phyloP scores from a whole-genome alignment of 805 yeast genomes.

The Cyberlindnera lachancei region DNA sequence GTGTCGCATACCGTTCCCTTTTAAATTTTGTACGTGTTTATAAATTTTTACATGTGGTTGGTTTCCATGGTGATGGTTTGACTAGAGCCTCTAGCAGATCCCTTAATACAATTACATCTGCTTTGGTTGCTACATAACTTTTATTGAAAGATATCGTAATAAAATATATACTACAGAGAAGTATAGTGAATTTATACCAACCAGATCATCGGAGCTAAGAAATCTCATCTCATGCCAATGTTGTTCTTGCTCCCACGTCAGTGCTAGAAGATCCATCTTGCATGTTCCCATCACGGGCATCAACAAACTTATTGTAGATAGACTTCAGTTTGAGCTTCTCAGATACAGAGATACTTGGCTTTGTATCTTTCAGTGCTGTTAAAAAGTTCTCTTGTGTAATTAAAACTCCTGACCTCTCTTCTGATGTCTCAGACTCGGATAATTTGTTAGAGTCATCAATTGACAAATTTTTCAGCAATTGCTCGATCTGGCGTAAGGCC shows the following conservation, averaged over 20 bases:
- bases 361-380: slow-evolving; percentile 65
- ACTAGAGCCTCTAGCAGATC: too few species aligned
- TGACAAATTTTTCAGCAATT: slow-evolving; percentile 22
- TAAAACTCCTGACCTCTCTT: slow-evolving; percentile 27
- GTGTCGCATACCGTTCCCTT: too few species aligned
- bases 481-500: slow-evolving; percentile 36
- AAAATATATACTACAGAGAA: too few species aligned
- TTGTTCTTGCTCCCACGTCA: slow-evolving; percentile 13
- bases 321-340: slow-evolving; percentile 56
- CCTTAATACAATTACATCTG: too few species aligned
- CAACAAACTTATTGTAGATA: slow-evolving; percentile 66
- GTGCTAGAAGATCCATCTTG: slow-evolving; percentile 71
- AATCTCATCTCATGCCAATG: slow-evolving; percentile 11
- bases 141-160: too few species aligned
- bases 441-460: slow-evolving; percentile 1
- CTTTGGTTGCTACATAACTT: too few species aligned
- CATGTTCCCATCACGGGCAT: slow-evolving; percentile 79
- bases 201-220: too few species aligned
- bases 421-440: not conserved
- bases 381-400: slow-evolving; percentile 50
- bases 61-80: too few species aligned
- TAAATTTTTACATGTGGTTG: too few species aligned
- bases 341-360: slow-evolving; percentile 76
- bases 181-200: too few species aligned
- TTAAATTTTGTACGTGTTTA: too few species aligned